phyloP scores from a whole-genome alignment of 257 asterid species.

The Gentiana straminea region DNA sequence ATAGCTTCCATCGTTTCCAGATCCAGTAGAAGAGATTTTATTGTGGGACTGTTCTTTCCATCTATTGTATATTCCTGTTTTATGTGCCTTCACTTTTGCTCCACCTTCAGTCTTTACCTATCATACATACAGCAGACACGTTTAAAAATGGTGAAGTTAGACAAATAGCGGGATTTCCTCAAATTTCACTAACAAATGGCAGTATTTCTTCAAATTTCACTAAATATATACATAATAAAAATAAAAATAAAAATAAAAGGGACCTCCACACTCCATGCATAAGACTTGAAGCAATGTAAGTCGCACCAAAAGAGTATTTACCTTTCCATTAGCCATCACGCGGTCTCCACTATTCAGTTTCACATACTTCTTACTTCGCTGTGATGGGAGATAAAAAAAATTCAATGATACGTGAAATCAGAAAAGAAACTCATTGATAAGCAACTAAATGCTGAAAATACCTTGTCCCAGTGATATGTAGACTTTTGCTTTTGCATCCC shows the following conservation, averaged over 20 bases:
- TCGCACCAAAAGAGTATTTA: slow-evolving; percentile 8
- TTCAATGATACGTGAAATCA: neutral
- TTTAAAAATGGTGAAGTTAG: neutral
- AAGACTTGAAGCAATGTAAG: too few species aligned
- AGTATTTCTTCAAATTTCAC: too few species aligned
- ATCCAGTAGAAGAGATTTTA: slow-evolving; percentile 46
- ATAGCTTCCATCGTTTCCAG: slow-evolving; percentile 25
- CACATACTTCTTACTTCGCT: slow-evolving; percentile 90
- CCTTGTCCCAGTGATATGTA: slow-evolving; percentile 95
- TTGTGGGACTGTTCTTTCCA: slow-evolving; percentile 73
- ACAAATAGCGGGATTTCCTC: neutral
- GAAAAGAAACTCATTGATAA: neutral
- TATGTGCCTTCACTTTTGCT: slow-evolving; percentile 48
- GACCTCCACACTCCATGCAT: too few species aligned
- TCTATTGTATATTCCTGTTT: slow-evolving; percentile 71
- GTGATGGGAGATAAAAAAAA: slow-evolving; percentile 13
- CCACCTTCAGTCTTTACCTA: slow-evolving; percentile 93
- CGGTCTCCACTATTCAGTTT: slow-evolving; percentile 93
- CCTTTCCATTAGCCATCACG: slow-evolving; percentile 96
- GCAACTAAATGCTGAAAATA: slow-evolving; percentile 14
- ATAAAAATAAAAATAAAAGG: too few species aligned
- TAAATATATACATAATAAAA: too few species aligned
- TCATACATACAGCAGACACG: slow-evolving; percentile 4
- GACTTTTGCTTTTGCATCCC: slow-evolving; percentile 74
- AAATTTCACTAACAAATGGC: too few species aligned